These are phyloP conservation scores for Penicillium bialowiezense DNA, from an alignment of 495 filamentous ascomycete species.

Conservation along the genomic window DNA sequence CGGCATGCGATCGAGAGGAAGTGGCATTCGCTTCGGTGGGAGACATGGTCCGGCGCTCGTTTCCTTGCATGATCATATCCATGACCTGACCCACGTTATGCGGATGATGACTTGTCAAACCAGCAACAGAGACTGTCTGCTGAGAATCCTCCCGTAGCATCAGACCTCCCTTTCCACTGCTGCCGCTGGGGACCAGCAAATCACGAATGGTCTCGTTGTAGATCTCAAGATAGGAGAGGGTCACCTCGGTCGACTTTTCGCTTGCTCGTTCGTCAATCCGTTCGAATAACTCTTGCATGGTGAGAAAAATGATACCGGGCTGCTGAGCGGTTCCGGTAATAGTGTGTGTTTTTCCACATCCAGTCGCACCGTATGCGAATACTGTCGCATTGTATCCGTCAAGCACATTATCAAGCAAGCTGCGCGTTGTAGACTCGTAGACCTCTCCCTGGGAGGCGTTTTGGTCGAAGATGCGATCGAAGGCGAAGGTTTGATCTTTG, in stretches of 20 bases:
- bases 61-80: slow-evolving; percentile 97
- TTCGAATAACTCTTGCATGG: slow-evolving; percentile 98
- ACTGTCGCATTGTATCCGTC: slow-evolving; percentile 99
- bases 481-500: slow-evolving; percentile 97
- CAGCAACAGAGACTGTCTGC: slow-evolving; percentile 88
- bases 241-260: slow-evolving; percentile 86
- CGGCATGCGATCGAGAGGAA: slow-evolving; percentile 96
- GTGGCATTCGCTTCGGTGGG: slow-evolving; percentile 98
- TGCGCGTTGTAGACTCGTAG: slow-evolving; percentile 90
- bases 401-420: slow-evolving; percentile 86
- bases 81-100: slow-evolving; percentile 91
- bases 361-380: slow-evolving; percentile 96
- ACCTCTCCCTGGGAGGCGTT: slow-evolving; percentile 90
- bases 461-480: slow-evolving; percentile 96
- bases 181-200: slow-evolving; percentile 79
- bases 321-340: slow-evolving; percentile 93
- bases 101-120: slow-evolving; percentile 87
- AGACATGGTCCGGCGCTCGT: slow-evolving; percentile 92
- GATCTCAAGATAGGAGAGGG: slow-evolving; percentile 95
- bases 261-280: slow-evolving; percentile 79
- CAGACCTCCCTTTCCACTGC: slow-evolving; percentile 80
- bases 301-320: slow-evolving; percentile 97
- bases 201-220: slow-evolving; percentile 99
- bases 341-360: slow-evolving; percentile 97
- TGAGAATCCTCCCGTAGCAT: slow-evolving; percentile 95